A percentile compares a stretch with the other conserved stretches of the same genome.
Evolutionary conservation across 2,329 filamentous ascomycete species (phyloP).

Genomic region (Periglandula ipomoeae): DNA sequence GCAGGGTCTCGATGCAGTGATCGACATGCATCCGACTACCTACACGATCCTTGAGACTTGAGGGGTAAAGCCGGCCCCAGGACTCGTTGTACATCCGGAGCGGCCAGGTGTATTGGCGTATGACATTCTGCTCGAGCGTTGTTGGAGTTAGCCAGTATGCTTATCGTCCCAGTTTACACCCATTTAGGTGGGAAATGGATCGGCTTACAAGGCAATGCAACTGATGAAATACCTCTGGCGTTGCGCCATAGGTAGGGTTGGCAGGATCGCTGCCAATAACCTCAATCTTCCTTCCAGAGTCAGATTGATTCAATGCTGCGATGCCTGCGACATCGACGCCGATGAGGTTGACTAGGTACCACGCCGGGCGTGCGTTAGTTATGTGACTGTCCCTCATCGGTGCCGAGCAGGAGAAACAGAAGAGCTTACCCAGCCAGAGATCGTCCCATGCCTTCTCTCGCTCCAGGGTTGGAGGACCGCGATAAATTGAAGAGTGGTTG

Average conservation of each 20-base stretch:
- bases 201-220: conserved; percentile 4
- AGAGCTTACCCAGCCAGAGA: background rate
- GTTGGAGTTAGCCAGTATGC: background rate
- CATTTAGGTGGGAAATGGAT: no score
- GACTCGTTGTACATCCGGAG: conserved; percentile 3
- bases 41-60: background rate
- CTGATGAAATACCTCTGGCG: background rate
- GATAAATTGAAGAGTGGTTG: conserved; percentile 1
- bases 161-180: no score
- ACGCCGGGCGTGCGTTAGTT: background rate
- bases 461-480: background rate
- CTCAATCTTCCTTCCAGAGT: background rate
- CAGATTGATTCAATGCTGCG: background rate
- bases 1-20: conserved; percentile 5
- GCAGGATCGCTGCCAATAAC: background rate
- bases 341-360: background rate
- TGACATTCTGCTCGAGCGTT: background rate
- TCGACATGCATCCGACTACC: background rate
- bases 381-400: background rate
- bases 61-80: conserved; percentile 1
- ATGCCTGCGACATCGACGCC: background rate
- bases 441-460: background rate
- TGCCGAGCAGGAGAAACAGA: background rate
- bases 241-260: conserved; percentile 1
- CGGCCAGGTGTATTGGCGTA: conserved; percentile 5